Base-by-base conservation (phyloP, 768 basidiomycete species). In the Pleurotus platypus region DNA sequence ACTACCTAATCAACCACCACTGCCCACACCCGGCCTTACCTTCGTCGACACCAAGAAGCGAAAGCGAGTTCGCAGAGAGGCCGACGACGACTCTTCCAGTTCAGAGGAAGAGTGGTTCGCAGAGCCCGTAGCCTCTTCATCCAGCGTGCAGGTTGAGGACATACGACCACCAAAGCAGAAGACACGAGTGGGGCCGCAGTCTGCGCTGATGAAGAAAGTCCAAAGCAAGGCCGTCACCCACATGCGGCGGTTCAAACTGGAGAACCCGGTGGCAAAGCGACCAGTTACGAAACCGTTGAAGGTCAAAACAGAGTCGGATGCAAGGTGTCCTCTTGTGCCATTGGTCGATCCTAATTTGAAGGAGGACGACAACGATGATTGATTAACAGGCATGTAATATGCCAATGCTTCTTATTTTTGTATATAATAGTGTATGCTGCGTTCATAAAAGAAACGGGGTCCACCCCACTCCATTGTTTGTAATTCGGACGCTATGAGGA, bases 201-300 rank as follows among this genome's bases (percentile, higher is more conserved):
- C 49, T n/a, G n/a, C 49, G 26, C 20, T 50, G 27, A 50, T 50
- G 49, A 50, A 35, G 49, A 50, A 50, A 27, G 26, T 50, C n/a
- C 30, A n/a, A 5, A 20, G 30, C 49, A n/a, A 27, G 20, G 15
- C 26, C 30, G 9, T 30, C 15, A 35, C 16, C 8, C 30, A 35
- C 12, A 50, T 27, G 49, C 26, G 22, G 11, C 49, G 37, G 26
- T 50, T 50, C 49, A 50, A 15, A 30, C 49, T 30, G 2, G 49
- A 50, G 49, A 50, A 38, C n/a, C 22, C 20, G 13, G 9, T 35
- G 26, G 18, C 37, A 5, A 50, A 50, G 30, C 49, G 49, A 35
- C 30, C 30, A 8, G 30, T 35, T 11, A 11, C 30, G 9, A 35
- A 35, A 35, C 9, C 30, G 30, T 35, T 35, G 11, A 50, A 49